Evolutionary conservation across 305 asterid genomes (phyloP), one percentile per base, ranked within the genome.

Genomic region (Striga hermonthica): DNA sequence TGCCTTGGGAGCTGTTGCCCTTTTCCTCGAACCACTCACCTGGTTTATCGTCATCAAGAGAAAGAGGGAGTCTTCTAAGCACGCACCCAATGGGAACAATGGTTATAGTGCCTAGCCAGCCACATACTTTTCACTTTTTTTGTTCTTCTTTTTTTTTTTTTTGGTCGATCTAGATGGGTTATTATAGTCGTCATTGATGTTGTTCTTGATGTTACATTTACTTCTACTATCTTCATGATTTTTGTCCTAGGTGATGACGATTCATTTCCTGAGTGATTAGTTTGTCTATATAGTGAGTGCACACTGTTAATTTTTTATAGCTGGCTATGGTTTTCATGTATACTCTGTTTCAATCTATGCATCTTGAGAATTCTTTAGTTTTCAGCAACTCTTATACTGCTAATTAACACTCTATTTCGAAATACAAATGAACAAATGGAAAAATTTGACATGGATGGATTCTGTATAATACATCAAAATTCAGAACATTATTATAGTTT

Each of bases 1-100:
- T 10, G 79, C 67, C 47, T 6, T 92, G 35, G 98, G 94, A 13
- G 89, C 61, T 4, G 36, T 48, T 9, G 85, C 90, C 1, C 72
- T 66, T 48, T 0, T 82, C 2, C 71, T 90, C 4, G 98, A 92
- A 76, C 85, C 85, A 0, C 64, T 74, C 7, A 92, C 97, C 6
- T 90, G 98, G 98, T 75, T 36, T 34, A 10, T 87, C 7, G 93
- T 87, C 13, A 9, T 84, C 3, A 84, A 70, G 74, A 84, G 94
- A 68, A 86, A 78, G 47, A 47, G 60, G 70, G 55, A 36, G 34
- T 10, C 62, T 57, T 57, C 43, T 57, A 38, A 36, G 45, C 63
- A 58, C 28, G 14, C 31, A 57, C 62, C 9, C 75, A 73, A 76
- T 50, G 82, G 84, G 3, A 60, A 9, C 15, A 82, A 78, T 62